Percentiles rank a stretch among this genome's conserved stretches.
phyloP scores from a whole-genome alignment of 176 grass and related monocot genomes.

The Oropetium thomaeum region DNA sequence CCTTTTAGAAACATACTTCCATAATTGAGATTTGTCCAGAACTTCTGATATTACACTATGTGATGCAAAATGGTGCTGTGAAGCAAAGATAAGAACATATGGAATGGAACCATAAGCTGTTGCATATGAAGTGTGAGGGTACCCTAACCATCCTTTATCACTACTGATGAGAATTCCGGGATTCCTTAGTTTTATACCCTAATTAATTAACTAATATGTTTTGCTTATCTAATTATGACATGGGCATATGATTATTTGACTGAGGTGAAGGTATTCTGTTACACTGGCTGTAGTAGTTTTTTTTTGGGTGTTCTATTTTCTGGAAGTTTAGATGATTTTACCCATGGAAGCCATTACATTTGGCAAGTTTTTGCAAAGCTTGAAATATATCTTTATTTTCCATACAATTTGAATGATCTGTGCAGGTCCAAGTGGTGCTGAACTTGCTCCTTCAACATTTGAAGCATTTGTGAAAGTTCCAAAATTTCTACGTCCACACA shows the following conservation, averaged over 20 bases:
- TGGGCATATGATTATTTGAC: slow-evolving; percentile 3
- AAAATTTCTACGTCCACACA: slow-evolving; percentile 77
- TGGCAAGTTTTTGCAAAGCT: slow-evolving; percentile 18
- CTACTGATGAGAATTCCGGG: background rate
- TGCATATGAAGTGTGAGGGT: background rate
- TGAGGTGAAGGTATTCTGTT: background rate
- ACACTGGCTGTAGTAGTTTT: background rate
- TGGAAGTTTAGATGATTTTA: slow-evolving; percentile 26
- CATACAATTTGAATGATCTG: slow-evolving; percentile 37
- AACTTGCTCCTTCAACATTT: slow-evolving; percentile 63
- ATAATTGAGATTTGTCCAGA: background rate
- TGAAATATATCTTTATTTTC: background rate
- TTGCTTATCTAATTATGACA: background rate
- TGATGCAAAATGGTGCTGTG: background rate
- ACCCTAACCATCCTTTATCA: slow-evolving; percentile 4
- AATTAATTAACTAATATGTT: background rate
- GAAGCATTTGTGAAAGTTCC: slow-evolving; percentile 98
- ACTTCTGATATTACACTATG: slow-evolving; percentile 5
- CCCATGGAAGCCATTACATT: background rate
- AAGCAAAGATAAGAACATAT: background rate
- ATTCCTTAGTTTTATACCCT: slow-evolving; percentile 22
- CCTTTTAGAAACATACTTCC: background rate
- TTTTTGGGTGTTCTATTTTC: background rate
- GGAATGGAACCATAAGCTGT: background rate
- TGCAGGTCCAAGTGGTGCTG: slow-evolving; percentile 84